A percentile compares a stretch with the other conserved stretches of the same genome.
Evolutionary conservation across 2,329 filamentous ascomycete genomes (phyloP).

Genomic region (Colletotrichum incanum): DNA sequence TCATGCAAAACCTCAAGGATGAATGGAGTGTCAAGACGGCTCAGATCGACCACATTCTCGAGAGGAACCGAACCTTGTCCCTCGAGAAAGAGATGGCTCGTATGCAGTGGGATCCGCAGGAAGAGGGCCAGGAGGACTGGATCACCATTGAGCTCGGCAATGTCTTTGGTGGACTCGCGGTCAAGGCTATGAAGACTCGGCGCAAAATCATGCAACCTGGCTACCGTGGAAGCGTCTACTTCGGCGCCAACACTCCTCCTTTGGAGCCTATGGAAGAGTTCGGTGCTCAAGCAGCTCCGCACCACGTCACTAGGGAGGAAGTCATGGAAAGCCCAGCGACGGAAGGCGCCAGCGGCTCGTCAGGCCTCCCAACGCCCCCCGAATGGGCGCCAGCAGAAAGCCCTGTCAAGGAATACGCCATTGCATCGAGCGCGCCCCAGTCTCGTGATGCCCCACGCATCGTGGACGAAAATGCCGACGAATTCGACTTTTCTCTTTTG

Average conservation of each 20-base stretch:
- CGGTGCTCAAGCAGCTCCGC: conserved; percentile 39
- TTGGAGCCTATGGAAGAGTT: conserved; percentile 32
- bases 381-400: conserved; percentile 48
- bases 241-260: conserved; percentile 39
- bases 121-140: conserved; percentile 32
- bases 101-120: conserved; percentile 30
- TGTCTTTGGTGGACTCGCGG: conserved; percentile 52
- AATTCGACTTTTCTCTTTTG: conserved; percentile 33
- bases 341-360: conserved; percentile 55
- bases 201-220: conserved; percentile 36
- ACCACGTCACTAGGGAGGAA: conserved; percentile 54
- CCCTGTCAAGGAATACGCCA: conserved; percentile 29
- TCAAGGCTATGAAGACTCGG: conserved; percentile 34
- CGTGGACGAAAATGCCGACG: conserved; percentile 23
- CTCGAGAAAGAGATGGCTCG: conserved; percentile 28
- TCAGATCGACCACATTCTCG: conserved; percentile 53
- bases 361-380: conserved; percentile 55
- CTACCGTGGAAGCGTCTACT: conserved; percentile 40
- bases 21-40: conserved; percentile 57
- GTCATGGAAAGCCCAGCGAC: conserved; percentile 54
- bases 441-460: conserved; percentile 28
- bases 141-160: conserved; percentile 34
- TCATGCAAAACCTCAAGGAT: conserved; percentile 56
- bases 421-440: conserved; percentile 21
- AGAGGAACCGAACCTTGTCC: conserved; percentile 52